A percentile compares a stretch with the other conserved stretches of the same genome.
These are phyloP conservation scores for Neurospora tetraspora DNA, from an alignment of 495 filamentous ascomycete species.

Conservation along the genomic window DNA sequence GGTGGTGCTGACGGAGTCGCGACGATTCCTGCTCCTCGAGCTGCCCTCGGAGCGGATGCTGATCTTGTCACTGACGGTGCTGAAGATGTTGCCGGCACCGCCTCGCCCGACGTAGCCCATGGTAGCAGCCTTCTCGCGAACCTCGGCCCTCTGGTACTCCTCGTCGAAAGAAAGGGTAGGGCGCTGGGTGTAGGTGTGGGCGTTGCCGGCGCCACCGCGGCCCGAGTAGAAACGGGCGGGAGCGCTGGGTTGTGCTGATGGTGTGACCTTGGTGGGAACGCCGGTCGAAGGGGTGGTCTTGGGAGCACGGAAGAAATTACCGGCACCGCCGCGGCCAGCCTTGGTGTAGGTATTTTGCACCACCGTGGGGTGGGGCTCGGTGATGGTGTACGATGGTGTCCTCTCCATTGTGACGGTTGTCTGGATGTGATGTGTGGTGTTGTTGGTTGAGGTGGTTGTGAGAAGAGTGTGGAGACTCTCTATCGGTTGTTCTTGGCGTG, in stretches of 20 bases:
- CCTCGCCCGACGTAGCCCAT: conserved; percentile 73
- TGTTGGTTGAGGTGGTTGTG: conserved; percentile 3
- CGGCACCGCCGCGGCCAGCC: conserved; percentile 78
- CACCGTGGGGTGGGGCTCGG: conserved; percentile 72
- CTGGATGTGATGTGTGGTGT: conserved; percentile 14
- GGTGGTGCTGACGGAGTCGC: conserved; percentile 22
- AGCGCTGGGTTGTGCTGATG: conserved; percentile 15
- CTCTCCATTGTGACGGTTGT: conserved; percentile 21
- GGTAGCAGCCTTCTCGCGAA: conserved; percentile 48
- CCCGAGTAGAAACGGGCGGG: conserved; percentile 60
- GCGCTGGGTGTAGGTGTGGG: conserved; percentile 52
- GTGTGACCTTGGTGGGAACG: conserved; percentile 20
- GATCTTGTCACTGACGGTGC: conserved; percentile 6
- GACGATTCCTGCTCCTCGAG: conserved; percentile 17
- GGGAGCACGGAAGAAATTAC: conserved; percentile 70
- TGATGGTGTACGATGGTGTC: conserved; percentile 49
- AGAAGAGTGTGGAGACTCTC: too few relatives aligned
- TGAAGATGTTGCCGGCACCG: conserved; percentile 71
- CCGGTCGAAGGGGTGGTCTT: conserved; percentile 42
- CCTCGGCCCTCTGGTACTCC: conserved; percentile 59
- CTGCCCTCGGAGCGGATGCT: conserved; percentile 13
- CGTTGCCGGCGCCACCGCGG: conserved; percentile 85
- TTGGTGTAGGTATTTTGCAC: conserved; percentile 54
- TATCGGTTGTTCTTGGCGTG: background rate
- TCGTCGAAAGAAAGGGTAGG: conserved; percentile 86